Evolutionary conservation across 257 asterid species (phyloP), one percentile per base, ranked within the genome.

Genomic region (Echium plantagineum): DNA sequence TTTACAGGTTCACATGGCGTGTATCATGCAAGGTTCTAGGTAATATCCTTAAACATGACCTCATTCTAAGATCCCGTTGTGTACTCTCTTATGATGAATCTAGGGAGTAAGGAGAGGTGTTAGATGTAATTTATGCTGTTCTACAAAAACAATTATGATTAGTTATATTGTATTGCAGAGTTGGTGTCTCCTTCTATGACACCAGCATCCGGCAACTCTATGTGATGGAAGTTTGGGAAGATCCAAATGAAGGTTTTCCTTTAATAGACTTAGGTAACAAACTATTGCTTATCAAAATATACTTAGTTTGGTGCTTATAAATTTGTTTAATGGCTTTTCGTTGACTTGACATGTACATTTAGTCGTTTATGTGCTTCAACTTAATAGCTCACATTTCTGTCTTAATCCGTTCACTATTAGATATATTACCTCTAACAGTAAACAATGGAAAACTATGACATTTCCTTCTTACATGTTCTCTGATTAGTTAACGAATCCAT

Each of bases 181-280:
- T 91, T 69, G 98, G 98, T 62, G 81, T 91, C 71, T 85, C 97
- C 64, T 85, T 84, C 71, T 91, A 82, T 61, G 95, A 91, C 78
- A 70, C 94, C 68, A 77, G 80, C 65, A 68, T 72, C 55, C 76
- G 94, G 61, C 94, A 86, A 63, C 95, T 91, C 63, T 68, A 76
- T 58, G 97, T 91, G 70, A 66, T 88, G 78, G 98, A 88, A 77
- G 78, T 88, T 38, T 91, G 94, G 95, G 98, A 91, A 73, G 95
- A 88, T 72, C 90, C 76, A 53, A 70, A 59, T 59, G 83, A 80
- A 56, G 82, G 78, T 67, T 91, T 73, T 73, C 93, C 94, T 7
- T 69, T 91, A 79, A 72, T 91, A 59, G 87, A 91, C 69, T 84
- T 91, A 94, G 94, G 98, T 91, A 88, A 30, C 65, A 57, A 54